Conservation (phyloP, 352 stramenopile species). For the Globisporangium paroecandrum region DNA sequence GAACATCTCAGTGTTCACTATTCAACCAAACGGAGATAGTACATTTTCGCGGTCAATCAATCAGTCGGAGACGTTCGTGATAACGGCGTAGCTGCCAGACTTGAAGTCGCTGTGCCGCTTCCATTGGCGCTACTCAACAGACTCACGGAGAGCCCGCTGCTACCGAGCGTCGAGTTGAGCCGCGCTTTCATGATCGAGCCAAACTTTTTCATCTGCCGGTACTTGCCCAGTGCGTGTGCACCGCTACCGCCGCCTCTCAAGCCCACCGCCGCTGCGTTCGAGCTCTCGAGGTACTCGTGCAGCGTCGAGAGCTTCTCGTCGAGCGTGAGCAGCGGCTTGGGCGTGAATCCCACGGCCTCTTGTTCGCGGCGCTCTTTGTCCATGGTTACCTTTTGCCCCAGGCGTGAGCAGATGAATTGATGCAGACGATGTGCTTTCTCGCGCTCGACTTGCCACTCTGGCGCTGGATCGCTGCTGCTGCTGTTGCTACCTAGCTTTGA, state of each 20-base stretch:
- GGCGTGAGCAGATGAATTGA: slow-evolving; percentile 62
- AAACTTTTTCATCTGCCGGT: slow-evolving; percentile 63
- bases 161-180: slow-evolving; percentile 19
- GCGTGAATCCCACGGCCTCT: slow-evolving; percentile 46
- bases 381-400: slow-evolving; percentile 26
- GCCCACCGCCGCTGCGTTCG: slow-evolving; percentile 18
- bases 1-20: too few relatives aligned
- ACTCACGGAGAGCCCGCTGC: slow-evolving; percentile 5
- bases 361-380: slow-evolving; percentile 24
- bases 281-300: slow-evolving; percentile 54
- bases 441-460: slow-evolving; percentile 43
- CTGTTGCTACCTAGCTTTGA: background rate
- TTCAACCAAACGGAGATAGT: too few relatives aligned
- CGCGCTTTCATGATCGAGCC: slow-evolving; percentile 58
- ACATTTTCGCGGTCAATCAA: too few relatives aligned
- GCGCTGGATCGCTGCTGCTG: background rate
- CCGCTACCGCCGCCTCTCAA: slow-evolving; percentile 16
- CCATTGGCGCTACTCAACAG: background rate
- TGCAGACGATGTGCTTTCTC: slow-evolving; percentile 53
- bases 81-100: background rate
- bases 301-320: slow-evolving; percentile 65
- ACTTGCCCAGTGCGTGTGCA: slow-evolving; percentile 44
- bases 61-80: background rate
- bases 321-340: slow-evolving; percentile 33
- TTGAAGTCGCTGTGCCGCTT: background rate